Evolutionary conservation across 1,284 basidiomycete genomes (phyloP).

Genomic region (Sutorius eximius): DNA sequence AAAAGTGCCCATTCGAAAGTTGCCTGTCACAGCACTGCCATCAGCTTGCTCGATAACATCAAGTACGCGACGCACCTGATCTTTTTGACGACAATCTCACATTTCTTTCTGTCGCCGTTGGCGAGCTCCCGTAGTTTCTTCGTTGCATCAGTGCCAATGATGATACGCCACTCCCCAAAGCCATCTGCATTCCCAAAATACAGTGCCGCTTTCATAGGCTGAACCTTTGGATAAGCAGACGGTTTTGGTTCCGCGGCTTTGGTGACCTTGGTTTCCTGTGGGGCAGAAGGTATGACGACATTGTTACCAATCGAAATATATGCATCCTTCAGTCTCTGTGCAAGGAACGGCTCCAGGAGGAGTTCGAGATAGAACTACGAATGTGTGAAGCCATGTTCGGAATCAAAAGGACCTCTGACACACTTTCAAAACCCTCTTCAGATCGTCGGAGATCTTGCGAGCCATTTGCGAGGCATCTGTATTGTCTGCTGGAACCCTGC

Average conservation of each 20-base stretch:
- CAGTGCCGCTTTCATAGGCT: conserved; percentile 49
- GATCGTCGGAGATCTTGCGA: conserved; percentile 18
- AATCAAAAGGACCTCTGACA: neutral
- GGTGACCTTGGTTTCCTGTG: neutral
- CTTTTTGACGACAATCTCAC: conserved; percentile 55
- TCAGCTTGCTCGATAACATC: neutral
- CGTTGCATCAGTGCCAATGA: conserved; percentile 47
- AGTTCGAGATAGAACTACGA: conserved; percentile 28
- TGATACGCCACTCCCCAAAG: conserved; percentile 55
- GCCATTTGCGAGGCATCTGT: conserved; percentile 25
- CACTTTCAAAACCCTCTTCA: conserved; percentile 36
- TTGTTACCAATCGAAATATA: conserved; percentile 7
- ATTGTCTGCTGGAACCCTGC: conserved; percentile 27
- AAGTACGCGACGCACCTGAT: conserved; percentile 45
- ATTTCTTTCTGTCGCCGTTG: conserved; percentile 42
- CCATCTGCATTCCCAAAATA: conserved; percentile 52
- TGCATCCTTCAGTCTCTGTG: conserved; percentile 10
- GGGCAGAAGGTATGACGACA: neutral
- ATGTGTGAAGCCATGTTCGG: neutral
- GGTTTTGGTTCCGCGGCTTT: conserved; percentile 10
- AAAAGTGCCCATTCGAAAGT: conserved; percentile 66
- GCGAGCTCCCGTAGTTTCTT: conserved; percentile 43
- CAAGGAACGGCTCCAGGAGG: conserved; percentile 19
- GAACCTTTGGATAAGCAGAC: conserved; percentile 44
- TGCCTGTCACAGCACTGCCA: conserved; percentile 42